A percentile compares a stretch with the other conserved stretches of the same genome.
Evolutionary conservation across 2,329 filamentous ascomycete genomes (phyloP).

Genomic region (Nannizziopsis arthrosporioides): DNA sequence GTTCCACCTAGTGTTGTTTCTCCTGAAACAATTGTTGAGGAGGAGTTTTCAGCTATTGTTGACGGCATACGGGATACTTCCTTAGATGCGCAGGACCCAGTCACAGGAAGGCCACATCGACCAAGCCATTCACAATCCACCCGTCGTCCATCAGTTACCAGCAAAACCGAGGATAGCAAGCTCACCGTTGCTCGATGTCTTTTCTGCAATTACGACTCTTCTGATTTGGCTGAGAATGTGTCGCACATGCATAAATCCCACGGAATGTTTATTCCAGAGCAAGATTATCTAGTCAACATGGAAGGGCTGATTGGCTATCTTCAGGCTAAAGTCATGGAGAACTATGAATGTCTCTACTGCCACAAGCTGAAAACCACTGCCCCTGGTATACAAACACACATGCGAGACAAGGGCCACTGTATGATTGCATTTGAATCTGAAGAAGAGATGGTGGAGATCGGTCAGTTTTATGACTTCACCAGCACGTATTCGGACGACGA

Average conservation of each 20-base stretch:
- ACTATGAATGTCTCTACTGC: conserved; percentile 79
- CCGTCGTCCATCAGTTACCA: conserved; percentile 29
- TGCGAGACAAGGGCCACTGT: conserved; percentile 94
- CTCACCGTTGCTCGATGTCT: conserved; percentile 49
- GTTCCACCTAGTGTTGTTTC: conserved; percentile 20
- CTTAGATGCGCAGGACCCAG: conserved; percentile 40
- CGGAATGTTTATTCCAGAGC: conserved; percentile 92
- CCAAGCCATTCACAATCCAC: conserved; percentile 31
- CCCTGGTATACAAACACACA: conserved; percentile 81
- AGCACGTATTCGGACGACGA: conserved; percentile 83
- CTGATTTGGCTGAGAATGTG: conserved; percentile 62
- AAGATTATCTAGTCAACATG: conserved; percentile 66
- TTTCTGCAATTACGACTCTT: conserved; percentile 83
- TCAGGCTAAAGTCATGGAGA: conserved; percentile 65
- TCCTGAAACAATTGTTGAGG: conserved; percentile 45
- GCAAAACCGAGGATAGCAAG: conserved; percentile 36
- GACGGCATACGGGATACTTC: conserved; percentile 61
- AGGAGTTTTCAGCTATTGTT: conserved; percentile 62
- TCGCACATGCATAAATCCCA: conserved; percentile 86
- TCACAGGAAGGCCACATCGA: conserved; percentile 30
- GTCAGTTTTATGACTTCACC: conserved; percentile 93
- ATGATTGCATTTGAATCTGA: conserved; percentile 87
- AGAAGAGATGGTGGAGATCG: conserved; percentile 83
- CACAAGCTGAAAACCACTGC: conserved; percentile 68
- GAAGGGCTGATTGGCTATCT: conserved; percentile 71